These are phyloP conservation scores for Ceratobasidium sp. DNA, from an alignment of 1,284 basidiomycete genomes.

Conservation along the genomic window DNA sequence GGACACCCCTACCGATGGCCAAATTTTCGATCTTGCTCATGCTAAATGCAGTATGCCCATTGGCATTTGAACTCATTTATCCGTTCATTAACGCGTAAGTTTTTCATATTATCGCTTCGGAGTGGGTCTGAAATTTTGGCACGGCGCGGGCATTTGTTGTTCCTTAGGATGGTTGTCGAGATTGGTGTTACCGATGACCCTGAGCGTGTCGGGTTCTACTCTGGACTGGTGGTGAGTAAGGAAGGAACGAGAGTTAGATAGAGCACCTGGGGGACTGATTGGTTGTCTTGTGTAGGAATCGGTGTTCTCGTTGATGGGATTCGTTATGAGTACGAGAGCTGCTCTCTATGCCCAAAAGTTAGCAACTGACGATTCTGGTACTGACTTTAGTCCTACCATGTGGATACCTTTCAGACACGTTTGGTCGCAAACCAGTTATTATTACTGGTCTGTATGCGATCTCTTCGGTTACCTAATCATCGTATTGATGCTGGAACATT, in stretches of 20 bases:
- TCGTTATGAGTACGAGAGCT: constrained; percentile 28
- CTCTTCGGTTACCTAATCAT: not conserved
- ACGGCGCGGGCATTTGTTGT: not conserved
- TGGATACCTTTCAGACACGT: constrained; percentile 41
- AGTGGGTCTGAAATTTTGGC: constrained; percentile 15
- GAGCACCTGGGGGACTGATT: not conserved
- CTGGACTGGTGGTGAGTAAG: constrained; percentile 40
- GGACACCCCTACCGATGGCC: constrained; percentile 36
- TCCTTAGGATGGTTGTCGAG: constrained; percentile 26
- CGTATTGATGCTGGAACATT: not conserved
- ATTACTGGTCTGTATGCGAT: constrained; percentile 10
- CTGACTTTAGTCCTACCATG: constrained; percentile 30
- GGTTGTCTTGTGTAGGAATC: constrained; percentile 13
- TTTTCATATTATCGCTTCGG: not conserved
- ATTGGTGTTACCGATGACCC: constrained; percentile 42
- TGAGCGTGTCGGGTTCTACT: constrained; percentile 44
- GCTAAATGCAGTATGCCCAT: constrained; percentile 24
- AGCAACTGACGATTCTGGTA: constrained; percentile 1
- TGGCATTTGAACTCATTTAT: constrained; percentile 38
- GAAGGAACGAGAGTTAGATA: not conserved
- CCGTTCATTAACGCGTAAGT: constrained; percentile 41
- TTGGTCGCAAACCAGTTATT: constrained; percentile 42
- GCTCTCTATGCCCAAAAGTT: not conserved
- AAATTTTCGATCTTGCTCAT: constrained; percentile 32
- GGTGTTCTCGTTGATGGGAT: constrained; percentile 29